Conservation (phyloP, 805 yeast genomes). For the Myxozyma melibiosi region DNA sequence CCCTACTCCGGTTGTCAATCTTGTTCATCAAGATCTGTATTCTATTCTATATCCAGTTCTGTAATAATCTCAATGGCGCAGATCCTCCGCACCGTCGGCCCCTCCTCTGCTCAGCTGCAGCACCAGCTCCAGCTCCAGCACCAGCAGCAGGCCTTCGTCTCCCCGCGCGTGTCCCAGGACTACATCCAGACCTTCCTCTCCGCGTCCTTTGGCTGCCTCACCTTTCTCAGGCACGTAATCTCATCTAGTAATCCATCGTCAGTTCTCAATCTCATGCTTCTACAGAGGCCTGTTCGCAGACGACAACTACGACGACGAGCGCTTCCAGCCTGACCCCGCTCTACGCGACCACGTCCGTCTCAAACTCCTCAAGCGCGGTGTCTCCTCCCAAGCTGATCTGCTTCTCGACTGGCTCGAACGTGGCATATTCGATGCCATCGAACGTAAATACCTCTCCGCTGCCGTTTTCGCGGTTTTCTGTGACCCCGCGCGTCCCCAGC, state of each 20-base stretch:
- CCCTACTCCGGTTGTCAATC: not conserved
- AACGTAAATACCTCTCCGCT: constrained; percentile 48
- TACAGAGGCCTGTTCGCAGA: constrained; percentile 59
- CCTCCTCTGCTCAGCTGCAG: too few species aligned
- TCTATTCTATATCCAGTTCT: not conserved
- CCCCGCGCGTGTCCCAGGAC: constrained; percentile 46
- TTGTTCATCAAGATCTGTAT: not conserved
- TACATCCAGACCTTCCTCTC: constrained; percentile 52
- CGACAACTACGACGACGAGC: constrained; percentile 53
- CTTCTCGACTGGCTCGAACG: constrained; percentile 58
- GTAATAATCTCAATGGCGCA: constrained; percentile 16
- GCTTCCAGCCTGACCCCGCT: constrained; percentile 42
- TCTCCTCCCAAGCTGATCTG: constrained; percentile 51
- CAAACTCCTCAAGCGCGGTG: constrained; percentile 53
- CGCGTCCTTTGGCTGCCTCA: constrained; percentile 60
- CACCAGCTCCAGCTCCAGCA: constrained; percentile 4
- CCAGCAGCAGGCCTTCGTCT: constrained; percentile 18
- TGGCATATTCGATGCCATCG: constrained; percentile 52
- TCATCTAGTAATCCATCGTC: not conserved
- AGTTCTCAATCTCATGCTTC: not conserved
- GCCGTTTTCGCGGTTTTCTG: constrained; percentile 51
- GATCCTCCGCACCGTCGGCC: constrained; percentile 12
- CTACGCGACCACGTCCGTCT: constrained; percentile 47
- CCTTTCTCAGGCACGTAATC: constrained; percentile 45
- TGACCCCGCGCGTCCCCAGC: constrained; percentile 48